Percentiles rank a stretch among this genome's conserved stretches.
These are phyloP conservation scores for Arachnopeziza araneosa DNA, from an alignment of 2,329 filamentous ascomycete species.

Conservation along the genomic window DNA sequence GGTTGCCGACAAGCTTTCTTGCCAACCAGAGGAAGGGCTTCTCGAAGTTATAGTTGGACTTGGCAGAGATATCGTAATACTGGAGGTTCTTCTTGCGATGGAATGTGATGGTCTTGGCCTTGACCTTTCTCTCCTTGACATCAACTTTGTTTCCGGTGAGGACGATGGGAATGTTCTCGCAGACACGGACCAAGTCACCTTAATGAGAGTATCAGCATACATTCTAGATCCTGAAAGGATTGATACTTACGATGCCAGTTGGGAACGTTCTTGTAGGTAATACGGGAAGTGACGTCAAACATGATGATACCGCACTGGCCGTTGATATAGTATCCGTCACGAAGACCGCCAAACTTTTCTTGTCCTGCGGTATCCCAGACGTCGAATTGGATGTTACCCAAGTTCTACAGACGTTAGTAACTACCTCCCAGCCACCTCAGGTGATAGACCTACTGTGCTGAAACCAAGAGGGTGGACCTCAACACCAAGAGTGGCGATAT, in stretches of 20 bases:
- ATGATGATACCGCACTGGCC: constrained; percentile 99
- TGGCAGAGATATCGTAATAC: constrained; percentile 99
- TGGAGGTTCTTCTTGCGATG: constrained; percentile 99
- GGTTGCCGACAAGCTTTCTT: constrained; percentile 96
- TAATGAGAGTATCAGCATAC: constrained; percentile 13
- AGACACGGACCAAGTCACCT: constrained; percentile 98
- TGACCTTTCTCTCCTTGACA: constrained; percentile 99
- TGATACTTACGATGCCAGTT: constrained; percentile 95
- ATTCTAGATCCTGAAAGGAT: not conserved
- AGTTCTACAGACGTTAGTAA: constrained; percentile 55
- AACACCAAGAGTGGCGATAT: constrained; percentile 98
- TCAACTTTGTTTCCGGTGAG: constrained; percentile 99
- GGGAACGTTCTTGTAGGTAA: constrained; percentile 99
- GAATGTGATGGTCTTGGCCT: constrained; percentile 99
- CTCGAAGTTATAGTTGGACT: constrained; percentile 99
- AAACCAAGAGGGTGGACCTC: constrained; percentile 98
- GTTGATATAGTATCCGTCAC: constrained; percentile 99
- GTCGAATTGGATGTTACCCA: constrained; percentile 95
- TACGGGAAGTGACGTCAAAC: constrained; percentile 99
- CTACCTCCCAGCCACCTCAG: constrained; percentile 9
- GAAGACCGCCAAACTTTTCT: constrained; percentile 99
- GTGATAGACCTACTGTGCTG: constrained; percentile 72
- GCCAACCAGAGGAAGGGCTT: constrained; percentile 99
- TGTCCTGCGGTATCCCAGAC: constrained; percentile 99
- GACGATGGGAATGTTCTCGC: constrained; percentile 98